A percentile compares a stretch with the other conserved stretches of the same genome.
Evolutionary conservation across 192 early-diverging fungal genomes (phyloP).

Genomic region (Podila clonocystis): DNA sequence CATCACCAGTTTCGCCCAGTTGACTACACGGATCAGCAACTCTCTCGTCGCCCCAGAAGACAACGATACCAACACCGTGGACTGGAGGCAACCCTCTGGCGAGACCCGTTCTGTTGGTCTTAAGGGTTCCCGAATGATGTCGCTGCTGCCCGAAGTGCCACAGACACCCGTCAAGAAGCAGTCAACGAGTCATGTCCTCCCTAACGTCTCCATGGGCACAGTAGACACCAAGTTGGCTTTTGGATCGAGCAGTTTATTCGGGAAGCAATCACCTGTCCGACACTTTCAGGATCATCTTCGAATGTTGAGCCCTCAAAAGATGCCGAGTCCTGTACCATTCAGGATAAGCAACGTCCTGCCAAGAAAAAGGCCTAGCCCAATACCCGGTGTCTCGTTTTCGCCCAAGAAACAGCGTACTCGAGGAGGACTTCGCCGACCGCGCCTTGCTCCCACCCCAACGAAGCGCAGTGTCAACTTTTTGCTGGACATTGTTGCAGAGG

Average conservation of each 20-base stretch:
- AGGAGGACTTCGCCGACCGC: conserved; percentile 32
- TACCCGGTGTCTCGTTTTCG: conserved; percentile 25
- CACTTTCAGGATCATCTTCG: conserved; percentile 23
- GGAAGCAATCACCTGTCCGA: conserved; percentile 24
- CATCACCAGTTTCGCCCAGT: conserved; percentile 42
- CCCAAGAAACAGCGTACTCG: conserved; percentile 23
- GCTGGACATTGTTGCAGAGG: conserved; percentile 37
- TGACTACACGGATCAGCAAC: conserved; percentile 28
- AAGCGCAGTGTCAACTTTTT: conserved; percentile 43
- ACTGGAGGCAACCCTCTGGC: neutral
- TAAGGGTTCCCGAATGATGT: conserved; percentile 30
- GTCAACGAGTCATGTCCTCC: conserved; percentile 24
- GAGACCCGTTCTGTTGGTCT: conserved; percentile 10
- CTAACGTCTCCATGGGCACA: conserved; percentile 41
- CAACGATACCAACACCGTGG: neutral
- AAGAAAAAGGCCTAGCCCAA: conserved; percentile 11
- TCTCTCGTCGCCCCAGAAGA: neutral
- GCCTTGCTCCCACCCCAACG: conserved; percentile 10
- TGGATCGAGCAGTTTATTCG: conserved; percentile 41
- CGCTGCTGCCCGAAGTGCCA: conserved; percentile 37
- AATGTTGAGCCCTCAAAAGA: conserved; percentile 9
- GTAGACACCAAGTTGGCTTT: conserved; percentile 42
- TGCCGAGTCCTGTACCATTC: conserved; percentile 6
- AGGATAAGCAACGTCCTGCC: neutral
- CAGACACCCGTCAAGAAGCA: conserved; percentile 42